A percentile compares a stretch with the other conserved stretches of the same genome.
Conservation (phyloP, 2,329 filamentous ascomycete species). For the Meredithiella fracta region DNA sequence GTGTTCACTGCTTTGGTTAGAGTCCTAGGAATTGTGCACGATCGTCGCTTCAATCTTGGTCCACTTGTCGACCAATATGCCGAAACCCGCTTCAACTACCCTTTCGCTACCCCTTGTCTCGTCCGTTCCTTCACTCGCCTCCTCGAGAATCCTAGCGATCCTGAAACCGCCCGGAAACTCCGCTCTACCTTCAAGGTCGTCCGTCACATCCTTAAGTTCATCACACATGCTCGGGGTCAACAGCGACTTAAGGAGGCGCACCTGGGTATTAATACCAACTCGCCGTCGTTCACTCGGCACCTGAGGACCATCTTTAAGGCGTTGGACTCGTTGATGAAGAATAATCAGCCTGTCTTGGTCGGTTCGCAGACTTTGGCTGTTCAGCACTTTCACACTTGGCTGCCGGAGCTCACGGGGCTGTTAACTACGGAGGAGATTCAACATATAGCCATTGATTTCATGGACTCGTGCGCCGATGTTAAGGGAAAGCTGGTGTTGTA, state of each 20-base stretch:
- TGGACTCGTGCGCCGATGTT: slow-evolving; percentile 75
- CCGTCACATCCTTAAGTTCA: slow-evolving; percentile 83
- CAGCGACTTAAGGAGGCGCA: slow-evolving; percentile 78
- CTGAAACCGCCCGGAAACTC: slow-evolving; percentile 67
- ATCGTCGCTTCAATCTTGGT: slow-evolving; percentile 79
- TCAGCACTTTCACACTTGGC: slow-evolving; percentile 92
- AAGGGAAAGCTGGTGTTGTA: slow-evolving; percentile 86
- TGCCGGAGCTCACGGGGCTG: slow-evolving; percentile 71
- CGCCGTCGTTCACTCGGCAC: slow-evolving; percentile 61
- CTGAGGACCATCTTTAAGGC: slow-evolving; percentile 78
- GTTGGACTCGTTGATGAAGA: slow-evolving; percentile 78
- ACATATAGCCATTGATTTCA: slow-evolving; percentile 80
- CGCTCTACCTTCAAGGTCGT: slow-evolving; percentile 91
- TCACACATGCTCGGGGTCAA: slow-evolving; percentile 72
- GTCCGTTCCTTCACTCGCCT: slow-evolving; percentile 75
- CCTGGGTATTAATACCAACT: slow-evolving; percentile 65
- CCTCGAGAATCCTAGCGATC: slow-evolving; percentile 65
- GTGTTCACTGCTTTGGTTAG: slow-evolving; percentile 82
- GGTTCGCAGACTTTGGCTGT: slow-evolving; percentile 90
- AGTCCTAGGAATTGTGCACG: slow-evolving; percentile 83
- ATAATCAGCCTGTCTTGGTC: slow-evolving; percentile 66
- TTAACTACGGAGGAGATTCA: slow-evolving; percentile 72
- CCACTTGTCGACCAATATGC: slow-evolving; percentile 87
- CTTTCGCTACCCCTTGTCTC: slow-evolving; percentile 76
- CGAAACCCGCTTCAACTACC: slow-evolving; percentile 77